Evolutionary conservation across 345 rosid genomes (phyloP).

Genomic region (Boechera stricta): DNA sequence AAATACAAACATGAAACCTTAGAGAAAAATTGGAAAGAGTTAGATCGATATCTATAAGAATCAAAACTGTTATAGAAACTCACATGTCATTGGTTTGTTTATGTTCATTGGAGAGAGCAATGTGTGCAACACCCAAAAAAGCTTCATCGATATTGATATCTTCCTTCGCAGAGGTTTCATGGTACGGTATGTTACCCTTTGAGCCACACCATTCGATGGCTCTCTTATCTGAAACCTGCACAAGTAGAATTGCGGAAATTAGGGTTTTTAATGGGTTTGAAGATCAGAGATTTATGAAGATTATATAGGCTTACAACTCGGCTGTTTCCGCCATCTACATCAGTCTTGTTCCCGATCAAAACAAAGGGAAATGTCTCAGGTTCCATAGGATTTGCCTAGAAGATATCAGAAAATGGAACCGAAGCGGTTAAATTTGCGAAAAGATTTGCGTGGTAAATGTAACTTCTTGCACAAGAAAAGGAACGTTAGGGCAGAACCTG

Average conservation of each 20-base stretch:
- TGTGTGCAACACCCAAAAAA: conserved; percentile 64
- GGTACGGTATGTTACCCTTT: conserved; percentile 66
- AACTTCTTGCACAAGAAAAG: conserved; percentile 24
- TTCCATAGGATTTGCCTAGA: conserved; percentile 71
- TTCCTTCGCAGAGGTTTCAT: conserved; percentile 89
- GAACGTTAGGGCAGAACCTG: conserved; percentile 58
- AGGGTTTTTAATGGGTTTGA: background rate
- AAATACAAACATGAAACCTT: conserved; percentile 10
- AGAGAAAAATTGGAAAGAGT: background rate
- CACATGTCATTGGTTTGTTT: conserved; percentile 58
- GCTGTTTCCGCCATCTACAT: conserved; percentile 74
- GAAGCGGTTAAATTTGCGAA: background rate
- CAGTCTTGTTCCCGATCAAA: conserved; percentile 80
- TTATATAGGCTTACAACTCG: conserved; percentile 40
- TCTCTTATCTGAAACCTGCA: conserved; percentile 71
- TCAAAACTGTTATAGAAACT: conserved; percentile 26
- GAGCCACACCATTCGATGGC: conserved; percentile 81
- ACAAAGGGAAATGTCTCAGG: conserved; percentile 69
- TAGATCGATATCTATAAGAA: background rate
- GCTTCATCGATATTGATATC: conserved; percentile 78
- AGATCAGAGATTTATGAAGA: background rate
- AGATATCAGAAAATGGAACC: background rate
- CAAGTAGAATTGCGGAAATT: background rate
- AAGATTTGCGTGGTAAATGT: background rate
- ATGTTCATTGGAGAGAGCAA: conserved; percentile 61